Evolutionary conservation across 345 rosid genomes (phyloP).

Genomic region (Turnera subulata): DNA sequence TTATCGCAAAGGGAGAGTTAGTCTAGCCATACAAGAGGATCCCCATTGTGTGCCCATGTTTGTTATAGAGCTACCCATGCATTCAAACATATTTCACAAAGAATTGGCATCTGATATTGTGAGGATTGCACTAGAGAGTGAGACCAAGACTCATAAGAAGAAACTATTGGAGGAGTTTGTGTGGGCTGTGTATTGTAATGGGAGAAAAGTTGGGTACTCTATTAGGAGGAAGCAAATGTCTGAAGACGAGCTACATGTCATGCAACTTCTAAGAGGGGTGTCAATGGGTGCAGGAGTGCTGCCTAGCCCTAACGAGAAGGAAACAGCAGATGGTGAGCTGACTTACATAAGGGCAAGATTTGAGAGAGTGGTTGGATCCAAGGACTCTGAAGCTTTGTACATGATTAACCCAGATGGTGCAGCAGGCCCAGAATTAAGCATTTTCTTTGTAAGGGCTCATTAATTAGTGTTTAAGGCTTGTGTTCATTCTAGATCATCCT

Average conservation of each 20-base stretch:
- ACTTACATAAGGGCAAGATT: constrained; percentile 91
- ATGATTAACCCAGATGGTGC: constrained; percentile 97
- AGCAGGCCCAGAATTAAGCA: constrained; percentile 79
- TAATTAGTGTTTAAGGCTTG: constrained; percentile 9
- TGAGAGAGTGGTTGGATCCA: constrained; percentile 81
- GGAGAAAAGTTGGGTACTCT: constrained; percentile 78
- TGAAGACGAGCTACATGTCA: constrained; percentile 82
- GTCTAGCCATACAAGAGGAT: constrained; percentile 88
- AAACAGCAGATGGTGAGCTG: constrained; percentile 56
- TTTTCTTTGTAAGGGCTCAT: constrained; percentile 76
- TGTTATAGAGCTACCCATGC: constrained; percentile 85
- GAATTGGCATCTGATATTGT: constrained; percentile 92
- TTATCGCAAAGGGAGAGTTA: constrained; percentile 73
- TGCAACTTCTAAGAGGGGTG: constrained; percentile 78
- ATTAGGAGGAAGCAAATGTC: constrained; percentile 82
- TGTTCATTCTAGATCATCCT: neutral
- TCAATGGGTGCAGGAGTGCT: constrained; percentile 98
- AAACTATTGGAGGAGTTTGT: constrained; percentile 81
- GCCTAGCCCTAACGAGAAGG: constrained; percentile 63
- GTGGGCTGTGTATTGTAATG: constrained; percentile 92
- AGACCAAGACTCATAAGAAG: constrained; percentile 73
- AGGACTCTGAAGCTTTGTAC: constrained; percentile 84
- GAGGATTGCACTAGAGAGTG: constrained; percentile 84
- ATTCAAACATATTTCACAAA: constrained; percentile 60
- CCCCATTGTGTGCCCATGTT: constrained; percentile 78